Conservation (phyloP, 2,329 filamentous ascomycete species). For the Phaeoacremonium minimum region DNA sequence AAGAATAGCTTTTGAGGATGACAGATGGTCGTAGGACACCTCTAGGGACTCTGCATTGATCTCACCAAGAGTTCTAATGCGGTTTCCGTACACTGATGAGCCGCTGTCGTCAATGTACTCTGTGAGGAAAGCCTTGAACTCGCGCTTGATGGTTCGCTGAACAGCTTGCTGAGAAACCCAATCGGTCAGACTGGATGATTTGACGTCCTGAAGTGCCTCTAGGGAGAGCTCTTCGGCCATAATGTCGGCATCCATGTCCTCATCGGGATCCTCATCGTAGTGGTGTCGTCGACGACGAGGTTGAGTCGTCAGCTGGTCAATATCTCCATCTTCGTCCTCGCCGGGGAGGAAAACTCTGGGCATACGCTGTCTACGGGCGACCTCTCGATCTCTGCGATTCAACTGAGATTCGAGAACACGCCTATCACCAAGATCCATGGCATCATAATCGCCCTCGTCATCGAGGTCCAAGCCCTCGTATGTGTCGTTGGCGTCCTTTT, state of each 20-base stretch:
- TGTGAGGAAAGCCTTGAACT: conserved; percentile 96
- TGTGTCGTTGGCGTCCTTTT: conserved; percentile 60
- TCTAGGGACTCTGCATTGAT: conserved; percentile 95
- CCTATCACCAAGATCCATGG: conserved; percentile 61
- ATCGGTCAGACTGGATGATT: conserved; percentile 87
- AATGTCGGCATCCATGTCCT: conserved; percentile 87
- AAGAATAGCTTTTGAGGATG: conserved; percentile 84
- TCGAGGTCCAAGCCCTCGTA: conserved; percentile 73
- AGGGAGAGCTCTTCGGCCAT: conserved; percentile 94
- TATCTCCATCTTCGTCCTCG: conserved; percentile 79
- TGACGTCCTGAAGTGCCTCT: conserved; percentile 87
- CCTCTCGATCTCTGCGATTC: conserved; percentile 68
- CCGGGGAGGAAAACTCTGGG: conserved; percentile 72
- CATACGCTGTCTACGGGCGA: conserved; percentile 61
- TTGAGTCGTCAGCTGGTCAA: conserved; percentile 82
- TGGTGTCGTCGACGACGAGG: conserved; percentile 79
- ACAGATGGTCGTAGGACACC: conserved; percentile 90
- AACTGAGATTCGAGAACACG: conserved; percentile 69
- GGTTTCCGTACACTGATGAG: conserved; percentile 89
- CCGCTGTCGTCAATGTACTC: conserved; percentile 90
- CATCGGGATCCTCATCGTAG: conserved; percentile 92
- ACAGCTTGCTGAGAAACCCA: conserved; percentile 92
- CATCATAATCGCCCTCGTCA: conserved; percentile 71
- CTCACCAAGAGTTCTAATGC: conserved; percentile 93
- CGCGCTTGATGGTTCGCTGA: conserved; percentile 86